Conservation (phyloP, 768 basidiomycete genomes). For the Serendipita sp. region DNA sequence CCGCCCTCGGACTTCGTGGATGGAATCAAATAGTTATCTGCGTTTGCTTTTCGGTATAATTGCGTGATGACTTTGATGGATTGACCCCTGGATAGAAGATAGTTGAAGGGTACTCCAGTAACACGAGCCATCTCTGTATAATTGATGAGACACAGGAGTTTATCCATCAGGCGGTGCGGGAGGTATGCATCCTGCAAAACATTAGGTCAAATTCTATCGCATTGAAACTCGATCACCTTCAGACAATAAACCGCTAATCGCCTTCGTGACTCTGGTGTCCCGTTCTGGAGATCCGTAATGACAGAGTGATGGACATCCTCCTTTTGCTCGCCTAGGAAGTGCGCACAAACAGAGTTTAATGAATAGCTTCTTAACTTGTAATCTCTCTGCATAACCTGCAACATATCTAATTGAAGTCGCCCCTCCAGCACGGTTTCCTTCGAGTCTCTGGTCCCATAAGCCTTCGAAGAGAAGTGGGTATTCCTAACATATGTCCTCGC, state of each 20-base stretch:
- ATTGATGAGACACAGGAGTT: conserved; percentile 98
- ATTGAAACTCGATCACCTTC: conserved; percentile 39
- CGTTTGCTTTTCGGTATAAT: conserved; percentile 81
- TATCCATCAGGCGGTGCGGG: conserved; percentile 88
- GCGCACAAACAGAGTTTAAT: conserved; percentile 92
- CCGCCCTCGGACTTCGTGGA: conserved; percentile 74
- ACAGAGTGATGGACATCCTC: conserved; percentile 98
- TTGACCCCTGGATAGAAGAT: conserved; percentile 80
- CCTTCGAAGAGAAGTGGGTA: conserved; percentile 95
- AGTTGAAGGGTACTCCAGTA: conserved; percentile 99
- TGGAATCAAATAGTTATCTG: conserved; percentile 81
- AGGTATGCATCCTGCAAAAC: conserved; percentile 79
- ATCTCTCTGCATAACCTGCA: conserved; percentile 97
- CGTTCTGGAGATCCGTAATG: conserved; percentile 95
- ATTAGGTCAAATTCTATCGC: neutral
- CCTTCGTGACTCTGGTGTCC: conserved; percentile 80
- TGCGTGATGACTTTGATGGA: conserved; percentile 98
- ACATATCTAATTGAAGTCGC: conserved; percentile 82
- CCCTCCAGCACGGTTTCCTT: conserved; percentile 87
- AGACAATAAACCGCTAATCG: conserved; percentile 94
- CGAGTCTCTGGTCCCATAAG: conserved; percentile 91
- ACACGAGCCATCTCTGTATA: conserved; percentile 99
- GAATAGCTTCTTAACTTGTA: conserved; percentile 95
- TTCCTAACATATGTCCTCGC: conserved; percentile 64
- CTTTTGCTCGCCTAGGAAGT: conserved; percentile 96